Percentiles rank a stretch among this genome's conserved stretches.
Evolutionary conservation across 2,329 filamentous ascomycete species (phyloP).

Genomic region (Talaromyces rugulosus): DNA sequence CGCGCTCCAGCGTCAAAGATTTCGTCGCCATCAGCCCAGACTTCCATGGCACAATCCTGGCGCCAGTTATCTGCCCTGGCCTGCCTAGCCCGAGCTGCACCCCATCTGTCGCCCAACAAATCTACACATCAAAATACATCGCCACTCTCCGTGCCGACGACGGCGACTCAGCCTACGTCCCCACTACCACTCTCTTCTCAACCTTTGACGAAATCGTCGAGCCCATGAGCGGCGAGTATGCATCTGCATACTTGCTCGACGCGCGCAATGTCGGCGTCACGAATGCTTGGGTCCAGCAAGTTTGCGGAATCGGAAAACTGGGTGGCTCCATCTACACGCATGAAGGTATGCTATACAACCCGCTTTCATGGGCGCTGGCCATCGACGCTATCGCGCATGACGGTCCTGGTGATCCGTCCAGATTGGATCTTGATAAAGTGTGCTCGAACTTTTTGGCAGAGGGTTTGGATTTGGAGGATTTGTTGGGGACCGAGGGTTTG

Average conservation of each 20-base stretch:
- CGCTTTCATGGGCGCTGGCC: constrained; percentile 38
- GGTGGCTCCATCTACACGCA: constrained; percentile 42
- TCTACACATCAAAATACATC: constrained; percentile 43
- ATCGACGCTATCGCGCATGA: constrained; percentile 48
- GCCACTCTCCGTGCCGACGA: constrained; percentile 38
- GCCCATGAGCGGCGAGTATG: constrained; percentile 44
- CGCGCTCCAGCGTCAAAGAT: constrained; percentile 42
- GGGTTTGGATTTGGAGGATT: constrained; percentile 34
- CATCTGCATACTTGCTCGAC: constrained; percentile 43
- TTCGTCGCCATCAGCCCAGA: constrained; percentile 52
- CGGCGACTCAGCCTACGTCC: constrained; percentile 52
- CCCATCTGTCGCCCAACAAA: constrained; percentile 47
- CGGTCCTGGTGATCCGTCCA: constrained; percentile 39
- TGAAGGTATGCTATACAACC: constrained; percentile 49
- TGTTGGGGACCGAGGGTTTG: constrained; percentile 43
- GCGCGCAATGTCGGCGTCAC: constrained; percentile 44
- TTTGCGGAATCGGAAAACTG: constrained; percentile 28
- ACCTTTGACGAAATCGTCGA: constrained; percentile 50
- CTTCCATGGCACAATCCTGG: constrained; percentile 40
- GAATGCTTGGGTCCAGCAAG: constrained; percentile 47
- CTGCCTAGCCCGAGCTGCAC: background rate
- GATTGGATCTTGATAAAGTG: constrained; percentile 38
- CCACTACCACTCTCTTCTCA: constrained; percentile 53
- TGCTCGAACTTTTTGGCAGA: constrained; percentile 31
- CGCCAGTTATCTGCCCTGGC: background rate